These are phyloP conservation scores for Pythium biforme DNA, from an alignment of 352 stramenopile genomes.

Conservation along the genomic window DNA sequence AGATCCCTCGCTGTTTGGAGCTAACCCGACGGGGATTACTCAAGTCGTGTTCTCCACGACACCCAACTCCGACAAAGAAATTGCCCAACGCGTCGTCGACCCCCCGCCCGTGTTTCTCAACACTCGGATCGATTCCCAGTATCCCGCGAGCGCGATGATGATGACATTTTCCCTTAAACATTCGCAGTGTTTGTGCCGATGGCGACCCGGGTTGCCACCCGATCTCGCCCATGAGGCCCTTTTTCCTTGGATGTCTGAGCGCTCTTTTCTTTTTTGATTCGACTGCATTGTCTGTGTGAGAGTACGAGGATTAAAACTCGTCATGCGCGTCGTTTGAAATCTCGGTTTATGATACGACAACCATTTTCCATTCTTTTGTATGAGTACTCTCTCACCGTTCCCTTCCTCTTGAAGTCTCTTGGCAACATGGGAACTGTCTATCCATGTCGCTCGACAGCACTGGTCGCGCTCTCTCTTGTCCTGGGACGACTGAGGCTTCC, in stretches of 20 bases:
- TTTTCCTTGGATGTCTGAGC: constrained; percentile 56
- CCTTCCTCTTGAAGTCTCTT: background rate
- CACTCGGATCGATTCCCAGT: constrained; percentile 7
- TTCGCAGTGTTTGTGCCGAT: constrained; percentile 86
- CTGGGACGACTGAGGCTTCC: too few species aligned
- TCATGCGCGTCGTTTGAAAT: constrained; percentile 39
- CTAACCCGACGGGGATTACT: constrained; percentile 92
- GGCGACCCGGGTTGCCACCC: constrained; percentile 58
- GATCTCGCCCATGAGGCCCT: constrained; percentile 56
- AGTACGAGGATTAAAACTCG: constrained; percentile 36
- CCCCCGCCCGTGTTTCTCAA: constrained; percentile 41
- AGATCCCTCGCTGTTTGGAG: constrained; percentile 52
- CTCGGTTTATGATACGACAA: constrained; percentile 34
- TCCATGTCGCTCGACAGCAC: too few species aligned
- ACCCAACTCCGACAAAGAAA: constrained; percentile 43
- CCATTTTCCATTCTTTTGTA: constrained; percentile 36
- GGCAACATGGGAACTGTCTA: too few species aligned
- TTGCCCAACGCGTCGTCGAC: constrained; percentile 3
- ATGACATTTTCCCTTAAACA: constrained; percentile 82
- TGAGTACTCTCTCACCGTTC: constrained; percentile 27
- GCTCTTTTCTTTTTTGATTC: constrained; percentile 19
- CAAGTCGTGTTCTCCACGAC: constrained; percentile 92
- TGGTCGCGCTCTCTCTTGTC: too few species aligned
- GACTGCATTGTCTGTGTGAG: constrained; percentile 3
- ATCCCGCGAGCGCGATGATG: constrained; percentile 59